Base-by-base conservation (phyloP, 1,284 basidiomycete genomes). In the Acaromyces ingoldii region DNA sequence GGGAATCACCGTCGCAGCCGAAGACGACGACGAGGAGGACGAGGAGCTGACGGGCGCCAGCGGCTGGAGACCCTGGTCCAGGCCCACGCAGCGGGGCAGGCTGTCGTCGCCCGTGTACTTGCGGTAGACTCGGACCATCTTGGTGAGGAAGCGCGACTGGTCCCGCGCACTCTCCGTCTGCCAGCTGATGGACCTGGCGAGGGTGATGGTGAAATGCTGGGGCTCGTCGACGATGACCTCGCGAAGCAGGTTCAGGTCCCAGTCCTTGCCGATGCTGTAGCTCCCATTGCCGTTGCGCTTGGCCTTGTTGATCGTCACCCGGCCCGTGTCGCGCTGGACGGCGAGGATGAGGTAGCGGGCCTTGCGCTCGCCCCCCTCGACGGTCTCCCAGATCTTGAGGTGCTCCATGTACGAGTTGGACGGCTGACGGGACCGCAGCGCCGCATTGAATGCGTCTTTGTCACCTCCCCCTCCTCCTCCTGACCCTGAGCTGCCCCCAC, bases 201-300 rank as follows among this genome's bases (percentile, higher is more conserved):
- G 57, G 6, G 71, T 66, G 24, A 75, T 54, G 25, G 61, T 60
- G 41, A 74, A 71, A 2, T 62, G 28, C 37, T 65, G 57, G n/a
- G 68, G 62, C 48, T 70, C 81, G 30, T 84, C 63, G 38, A 92
- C 85, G 61, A 91, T 85, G 41, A 98, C 76, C 29, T 79, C 84
- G 50, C 86, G 81, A 60, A 98, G 81, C 72, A 93, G 90, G 42
- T 83, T 78, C 37, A 97, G 77, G 59, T 81, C 83, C 95, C 95
- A 99, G 7, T 92, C 91, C 80, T 99, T 99, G 21, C 95, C 95
- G 50, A 96, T 89, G 19, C 91, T 96, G 78, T 95, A 98, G 0
- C 88, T 85, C 33, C 89, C 88, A 71, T 97, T 98, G 33, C 86
- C 85, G 75, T 99, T 98, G 55, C 90, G 78, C 77, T 97, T 97